Evolutionary conservation across 2,329 filamentous ascomycete genomes (phyloP).

Genomic region (Fusarium sp.): DNA sequence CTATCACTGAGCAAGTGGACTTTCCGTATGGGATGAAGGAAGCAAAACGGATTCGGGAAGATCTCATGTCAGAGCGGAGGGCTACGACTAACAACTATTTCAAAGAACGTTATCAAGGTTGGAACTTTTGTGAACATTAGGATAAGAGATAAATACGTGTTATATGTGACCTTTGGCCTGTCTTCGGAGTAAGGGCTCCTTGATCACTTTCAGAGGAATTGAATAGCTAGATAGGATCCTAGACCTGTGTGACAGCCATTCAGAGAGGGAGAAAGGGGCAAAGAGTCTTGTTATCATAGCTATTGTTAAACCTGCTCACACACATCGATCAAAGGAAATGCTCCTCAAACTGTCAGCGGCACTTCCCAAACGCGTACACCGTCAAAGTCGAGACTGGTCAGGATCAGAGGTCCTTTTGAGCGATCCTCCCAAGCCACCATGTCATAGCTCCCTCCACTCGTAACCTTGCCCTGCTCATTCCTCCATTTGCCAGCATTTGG

Average conservation of each 20-base stretch:
- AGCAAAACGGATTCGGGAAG: slow-evolving; percentile 11
- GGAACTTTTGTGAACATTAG: slow-evolving; percentile 5
- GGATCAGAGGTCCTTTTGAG: background rate
- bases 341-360: slow-evolving; percentile 6
- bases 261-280: background rate
- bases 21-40: slow-evolving; percentile 17
- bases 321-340: background rate
- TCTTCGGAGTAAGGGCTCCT: too few species aligned
- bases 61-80: slow-evolving; percentile 24
- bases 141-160: background rate
- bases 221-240: too few species aligned
- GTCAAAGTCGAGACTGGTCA: slow-evolving; percentile 26
- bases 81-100: background rate
- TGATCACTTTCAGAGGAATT: too few species aligned
- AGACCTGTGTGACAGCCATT: too few species aligned
- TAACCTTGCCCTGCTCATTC: slow-evolving; percentile 20
- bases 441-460: background rate
- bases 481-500: slow-evolving; percentile 14
- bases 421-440: slow-evolving; percentile 28
- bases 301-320: background rate
- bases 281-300: background rate
- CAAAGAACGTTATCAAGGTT: background rate
- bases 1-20: background rate
- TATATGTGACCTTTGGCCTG: too few species aligned
- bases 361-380: slow-evolving; percentile 24